phyloP scores from a whole-genome alignment of 2,329 filamentous ascomycete genomes.

The Macrophomina phaseolina region DNA sequence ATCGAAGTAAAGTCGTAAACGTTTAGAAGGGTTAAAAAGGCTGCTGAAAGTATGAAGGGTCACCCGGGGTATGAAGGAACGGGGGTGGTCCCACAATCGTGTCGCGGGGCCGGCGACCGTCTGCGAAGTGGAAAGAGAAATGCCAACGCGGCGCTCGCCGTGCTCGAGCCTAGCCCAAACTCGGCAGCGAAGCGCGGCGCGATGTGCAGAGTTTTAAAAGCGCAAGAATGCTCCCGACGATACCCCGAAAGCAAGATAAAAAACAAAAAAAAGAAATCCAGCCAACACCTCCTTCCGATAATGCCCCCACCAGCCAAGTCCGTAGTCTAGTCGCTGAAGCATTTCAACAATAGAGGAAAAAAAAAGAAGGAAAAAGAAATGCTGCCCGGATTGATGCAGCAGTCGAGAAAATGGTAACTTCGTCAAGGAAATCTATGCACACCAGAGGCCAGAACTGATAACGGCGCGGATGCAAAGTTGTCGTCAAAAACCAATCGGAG shows the following conservation, averaged over 20 bases:
- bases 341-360: conserved; percentile 12
- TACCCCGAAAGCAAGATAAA: conserved; percentile 11
- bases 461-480: conserved; percentile 24
- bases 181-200: conserved; percentile 14
- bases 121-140: neutral
- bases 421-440: conserved; percentile 28
- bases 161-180: conserved; percentile 13
- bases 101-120: conserved; percentile 18
- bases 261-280: conserved; percentile 12
- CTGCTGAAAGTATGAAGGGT: neutral
- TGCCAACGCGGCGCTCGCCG: conserved; percentile 21
- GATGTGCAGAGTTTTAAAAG: conserved; percentile 26
- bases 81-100: conserved; percentile 7
- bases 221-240: conserved; percentile 27
- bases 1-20: conserved; percentile 22
- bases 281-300: conserved; percentile 26
- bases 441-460: conserved; percentile 23
- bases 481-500: conserved; percentile 26
- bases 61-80: conserved; percentile 19
- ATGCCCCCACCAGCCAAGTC: conserved; percentile 24
- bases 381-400: conserved; percentile 18
- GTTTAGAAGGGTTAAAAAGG: conserved; percentile 11
- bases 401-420: conserved; percentile 18
- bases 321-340: conserved; percentile 27
- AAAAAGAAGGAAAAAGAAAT: conserved; percentile 6